Evolutionary conservation across 208 protist species (phyloP).

Genomic region (Balamuthia mandrillaris): DNA sequence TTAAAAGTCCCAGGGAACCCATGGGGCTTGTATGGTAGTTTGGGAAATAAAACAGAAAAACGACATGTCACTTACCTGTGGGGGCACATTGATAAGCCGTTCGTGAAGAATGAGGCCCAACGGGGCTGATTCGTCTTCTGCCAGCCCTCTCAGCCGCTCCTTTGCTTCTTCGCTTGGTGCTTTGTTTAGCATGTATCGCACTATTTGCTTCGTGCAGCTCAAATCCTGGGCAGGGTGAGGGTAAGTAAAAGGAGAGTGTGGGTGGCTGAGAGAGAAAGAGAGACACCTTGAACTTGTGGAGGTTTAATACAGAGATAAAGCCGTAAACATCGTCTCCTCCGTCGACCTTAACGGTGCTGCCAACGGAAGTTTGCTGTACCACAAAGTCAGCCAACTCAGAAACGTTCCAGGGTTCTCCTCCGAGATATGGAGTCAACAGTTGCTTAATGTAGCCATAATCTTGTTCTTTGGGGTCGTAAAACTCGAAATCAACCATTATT

Average conservation of each 20-base stretch:
- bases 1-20: too few species aligned
- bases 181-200: neutral
- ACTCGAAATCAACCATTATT: neutral
- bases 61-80: too few species aligned
- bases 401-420: neutral
- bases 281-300: conserved; percentile 23
- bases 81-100: neutral
- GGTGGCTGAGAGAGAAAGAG: too few species aligned
- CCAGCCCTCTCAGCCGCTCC: neutral
- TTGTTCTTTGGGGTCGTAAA: neutral
- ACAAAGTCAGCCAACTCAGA: neutral
- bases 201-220: neutral
- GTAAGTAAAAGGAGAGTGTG: too few species aligned
- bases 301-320: neutral
- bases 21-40: too few species aligned
- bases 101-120: neutral
- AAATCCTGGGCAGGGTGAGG: neutral
- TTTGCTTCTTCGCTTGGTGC: neutral
- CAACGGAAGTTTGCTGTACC: neutral
- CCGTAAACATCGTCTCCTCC: neutral
- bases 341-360: neutral
- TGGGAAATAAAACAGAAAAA: too few species aligned
- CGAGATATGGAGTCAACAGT: neutral
- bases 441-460: neutral
- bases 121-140: neutral